These are phyloP conservation scores for Stemphylium lycopersici DNA, from an alignment of 2,329 filamentous ascomycete genomes.

Conservation along the genomic window DNA sequence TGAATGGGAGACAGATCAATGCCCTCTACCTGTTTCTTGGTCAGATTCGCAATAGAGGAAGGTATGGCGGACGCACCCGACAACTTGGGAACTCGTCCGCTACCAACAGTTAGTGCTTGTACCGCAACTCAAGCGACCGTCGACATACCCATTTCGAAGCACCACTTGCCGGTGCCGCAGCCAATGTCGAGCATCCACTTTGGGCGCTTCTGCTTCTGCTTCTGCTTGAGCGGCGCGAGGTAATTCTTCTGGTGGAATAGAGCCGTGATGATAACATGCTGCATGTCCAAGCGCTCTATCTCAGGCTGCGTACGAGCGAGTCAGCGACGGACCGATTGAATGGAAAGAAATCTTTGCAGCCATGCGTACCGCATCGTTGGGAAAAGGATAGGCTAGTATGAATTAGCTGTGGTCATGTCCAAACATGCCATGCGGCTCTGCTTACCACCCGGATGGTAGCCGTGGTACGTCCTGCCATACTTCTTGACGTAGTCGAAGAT, in stretches of 20 bases:
- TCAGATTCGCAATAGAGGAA: constrained; percentile 16
- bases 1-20: constrained; percentile 53
- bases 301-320: constrained; percentile 37
- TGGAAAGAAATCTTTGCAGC: constrained; percentile 3
- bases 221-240: constrained; percentile 45
- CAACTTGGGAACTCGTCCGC: constrained; percentile 43
- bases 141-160: constrained; percentile 50
- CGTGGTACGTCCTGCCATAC: constrained; percentile 51
- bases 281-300: constrained; percentile 47
- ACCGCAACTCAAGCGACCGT: neutral
- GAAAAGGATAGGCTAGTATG: constrained; percentile 47
- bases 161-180: constrained; percentile 52
- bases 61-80: constrained; percentile 31
- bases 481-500: constrained; percentile 49
- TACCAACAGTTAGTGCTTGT: constrained; percentile 29
- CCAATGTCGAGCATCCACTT: constrained; percentile 51
- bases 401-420: constrained; percentile 25
- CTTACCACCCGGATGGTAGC: constrained; percentile 50
- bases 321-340: constrained; percentile 18
- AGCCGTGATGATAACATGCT: constrained; percentile 48
- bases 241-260: constrained; percentile 44
- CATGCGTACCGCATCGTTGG: constrained; percentile 45
- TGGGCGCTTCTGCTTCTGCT: constrained; percentile 29
- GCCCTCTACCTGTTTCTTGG: constrained; percentile 44
- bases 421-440: neutral